Evolutionary conservation across 495 filamentous ascomycete genomes (phyloP).

Genomic region (Wilcoxina mikolae): DNA sequence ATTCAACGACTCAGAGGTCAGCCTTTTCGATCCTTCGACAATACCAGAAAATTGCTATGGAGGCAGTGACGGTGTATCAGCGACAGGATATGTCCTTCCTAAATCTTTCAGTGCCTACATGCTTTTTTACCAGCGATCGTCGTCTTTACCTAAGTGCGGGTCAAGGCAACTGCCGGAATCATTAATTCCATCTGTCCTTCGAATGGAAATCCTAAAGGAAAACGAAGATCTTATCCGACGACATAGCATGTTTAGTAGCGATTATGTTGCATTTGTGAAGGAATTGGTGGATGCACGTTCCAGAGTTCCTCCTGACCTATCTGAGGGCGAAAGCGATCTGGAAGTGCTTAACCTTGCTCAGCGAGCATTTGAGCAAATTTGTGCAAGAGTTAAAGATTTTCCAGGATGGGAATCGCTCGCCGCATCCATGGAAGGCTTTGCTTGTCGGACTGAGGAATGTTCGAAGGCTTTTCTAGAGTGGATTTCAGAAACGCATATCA

Average conservation of each 20-base stretch:
- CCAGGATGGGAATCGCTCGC: constrained; percentile 47
- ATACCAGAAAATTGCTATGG: constrained; percentile 72
- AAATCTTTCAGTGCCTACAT: constrained; percentile 88
- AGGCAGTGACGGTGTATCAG: constrained; percentile 43
- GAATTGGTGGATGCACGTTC: constrained; percentile 35
- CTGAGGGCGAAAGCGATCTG: neutral
- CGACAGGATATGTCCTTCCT: constrained; percentile 32
- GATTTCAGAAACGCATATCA: constrained; percentile 39
- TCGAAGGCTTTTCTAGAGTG: constrained; percentile 49
- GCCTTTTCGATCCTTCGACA: constrained; percentile 51
- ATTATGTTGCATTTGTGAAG: constrained; percentile 52
- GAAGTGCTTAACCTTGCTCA: constrained; percentile 39
- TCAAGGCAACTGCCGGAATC: neutral
- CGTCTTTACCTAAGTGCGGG: constrained; percentile 34
- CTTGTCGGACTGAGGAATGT: constrained; percentile 38
- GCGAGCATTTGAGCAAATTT: constrained; percentile 61
- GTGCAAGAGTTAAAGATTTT: constrained; percentile 57
- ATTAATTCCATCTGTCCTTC: neutral
- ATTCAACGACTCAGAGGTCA: constrained; percentile 81
- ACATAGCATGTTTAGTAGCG: constrained; percentile 66
- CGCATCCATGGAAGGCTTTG: constrained; percentile 40
- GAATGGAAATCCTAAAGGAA: constrained; percentile 42
- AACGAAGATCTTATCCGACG: constrained; percentile 60
- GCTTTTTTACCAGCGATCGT: constrained; percentile 85
- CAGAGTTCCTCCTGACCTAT: neutral